Base-by-base conservation (phyloP, 1,139 yeast species). In the Debaryomycetaceae sp. region DNA sequence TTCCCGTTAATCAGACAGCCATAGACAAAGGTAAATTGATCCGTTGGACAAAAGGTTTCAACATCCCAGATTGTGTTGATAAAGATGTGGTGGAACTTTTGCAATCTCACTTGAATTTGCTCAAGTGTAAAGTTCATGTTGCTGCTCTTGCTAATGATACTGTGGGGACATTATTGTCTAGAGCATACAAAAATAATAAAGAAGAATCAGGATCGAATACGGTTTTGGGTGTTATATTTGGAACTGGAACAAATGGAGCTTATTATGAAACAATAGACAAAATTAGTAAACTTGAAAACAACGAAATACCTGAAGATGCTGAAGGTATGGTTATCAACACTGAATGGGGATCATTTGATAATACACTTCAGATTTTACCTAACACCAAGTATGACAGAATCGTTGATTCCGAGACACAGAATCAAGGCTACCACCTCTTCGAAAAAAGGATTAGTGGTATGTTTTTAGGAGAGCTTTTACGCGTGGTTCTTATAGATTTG, bases 261-360 rank as follows among this genome's bases (percentile, higher is more conserved):
- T 91, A 91, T 64, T 73, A 79, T 56, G 98, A 91, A 62, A 72
- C 78, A 42, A 60, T 87, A 41, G 81, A 76, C 34, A 75, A 81
- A 38, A 86, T 92, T 50, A 77, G 76, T 42, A 91, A 91, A 63
- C 70, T 89, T 44, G 72, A 74, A 22, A 61, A 65, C 0, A 65
- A 65, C 8, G 59, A 65, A 8, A 51, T 68, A 5, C 72, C 70
- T 17, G 64, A 70, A 32, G 79, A 77, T 24, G 76, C 78, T 45
- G 68, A 71, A 2, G 83, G 87, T 44, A 91, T 91, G 97, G 86
- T 88, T 43, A 75, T 91, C 55, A 91, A 91, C 67, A 89, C 96
- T 33, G 98, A 91, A 66, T 91, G 98, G 96, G 98, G 98, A 45
- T 87, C 96, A 33, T 91, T 89, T 57, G 98, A 91, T 63, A 89